These are phyloP conservation scores for Pestalotiopsis sp. DNA, from an alignment of 2,329 filamentous ascomycete species.

Conservation along the genomic window DNA sequence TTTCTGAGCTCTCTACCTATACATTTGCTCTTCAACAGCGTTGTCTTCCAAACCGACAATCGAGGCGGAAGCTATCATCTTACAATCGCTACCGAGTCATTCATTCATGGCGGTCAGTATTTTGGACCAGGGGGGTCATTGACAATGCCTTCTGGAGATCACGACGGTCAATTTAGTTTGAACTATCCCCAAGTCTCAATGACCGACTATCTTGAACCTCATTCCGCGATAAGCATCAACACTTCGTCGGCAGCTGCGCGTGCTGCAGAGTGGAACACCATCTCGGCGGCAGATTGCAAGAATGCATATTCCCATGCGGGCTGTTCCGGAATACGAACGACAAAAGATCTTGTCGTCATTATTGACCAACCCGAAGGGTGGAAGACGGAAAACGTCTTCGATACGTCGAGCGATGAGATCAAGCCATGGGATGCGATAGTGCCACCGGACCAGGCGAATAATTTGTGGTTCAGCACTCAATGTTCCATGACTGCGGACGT, in stretches of 20 bases:
- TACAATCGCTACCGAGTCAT: constrained; percentile 15
- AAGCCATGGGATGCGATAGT: constrained; percentile 20
- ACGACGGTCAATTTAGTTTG: not conserved
- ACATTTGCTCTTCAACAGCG: constrained; percentile 16
- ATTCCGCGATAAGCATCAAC: not conserved
- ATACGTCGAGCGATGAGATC: constrained; percentile 17
- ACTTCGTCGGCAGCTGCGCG: not conserved
- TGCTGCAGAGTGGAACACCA: not conserved
- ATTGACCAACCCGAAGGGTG: constrained; percentile 20
- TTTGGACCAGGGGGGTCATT: constrained; percentile 4
- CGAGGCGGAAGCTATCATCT: not conserved
- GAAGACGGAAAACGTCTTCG: constrained; percentile 20
- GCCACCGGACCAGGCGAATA: not conserved
- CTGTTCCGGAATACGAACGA: not conserved
- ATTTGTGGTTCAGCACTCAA: not conserved
- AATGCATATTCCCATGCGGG: not conserved
- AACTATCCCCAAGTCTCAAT: not conserved
- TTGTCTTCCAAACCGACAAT: constrained; percentile 11
- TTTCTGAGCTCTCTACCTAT: constrained; percentile 15
- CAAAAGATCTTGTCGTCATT: constrained; percentile 5
- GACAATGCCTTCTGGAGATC: not conserved
- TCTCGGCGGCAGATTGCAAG: constrained; percentile 3
- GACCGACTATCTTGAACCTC: not conserved
- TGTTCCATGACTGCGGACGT: not conserved
- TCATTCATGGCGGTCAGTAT: constrained; percentile 7